Evolutionary conservation across 1,284 basidiomycete species (phyloP).

Genomic region (Chondrostereum purpureum): DNA sequence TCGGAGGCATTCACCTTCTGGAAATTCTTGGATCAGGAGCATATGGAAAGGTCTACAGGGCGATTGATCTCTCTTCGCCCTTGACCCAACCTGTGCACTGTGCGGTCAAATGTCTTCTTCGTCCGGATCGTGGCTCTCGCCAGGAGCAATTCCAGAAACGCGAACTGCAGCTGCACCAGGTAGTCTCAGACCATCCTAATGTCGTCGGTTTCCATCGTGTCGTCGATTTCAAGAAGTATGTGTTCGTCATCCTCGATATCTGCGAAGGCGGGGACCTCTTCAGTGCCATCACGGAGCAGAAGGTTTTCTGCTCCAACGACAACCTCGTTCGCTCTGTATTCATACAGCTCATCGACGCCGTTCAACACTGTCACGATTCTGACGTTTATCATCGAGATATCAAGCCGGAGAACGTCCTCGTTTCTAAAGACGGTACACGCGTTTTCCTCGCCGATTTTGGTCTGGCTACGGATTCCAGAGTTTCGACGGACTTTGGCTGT

Average conservation of each 20-base stretch:
- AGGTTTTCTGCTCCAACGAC: slow-evolving; percentile 34
- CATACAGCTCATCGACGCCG: slow-evolving; percentile 73
- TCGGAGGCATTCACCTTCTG: slow-evolving; percentile 58
- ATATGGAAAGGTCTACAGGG: slow-evolving; percentile 79
- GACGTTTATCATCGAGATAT: slow-evolving; percentile 84
- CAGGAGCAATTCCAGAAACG: slow-evolving; percentile 15
- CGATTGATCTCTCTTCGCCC: slow-evolving; percentile 40
- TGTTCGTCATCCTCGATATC: slow-evolving; percentile 39
- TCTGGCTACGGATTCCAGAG: slow-evolving; percentile 63
- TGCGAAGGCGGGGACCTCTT: slow-evolving; percentile 49
- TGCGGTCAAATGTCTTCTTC: slow-evolving; percentile 57
- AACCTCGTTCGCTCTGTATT: slow-evolving; percentile 58
- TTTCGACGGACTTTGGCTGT: slow-evolving; percentile 70
- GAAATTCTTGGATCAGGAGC: slow-evolving; percentile 70
- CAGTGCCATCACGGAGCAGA: slow-evolving; percentile 38
- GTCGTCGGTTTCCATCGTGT: slow-evolving; percentile 65
- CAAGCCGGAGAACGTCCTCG: slow-evolving; percentile 87
- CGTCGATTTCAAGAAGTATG: slow-evolving; percentile 37
- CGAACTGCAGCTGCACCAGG: slow-evolving; percentile 46
- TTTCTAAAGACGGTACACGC: slow-evolving; percentile 45
- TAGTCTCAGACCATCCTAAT: slow-evolving; percentile 54
- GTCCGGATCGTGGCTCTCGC: slow-evolving; percentile 11
- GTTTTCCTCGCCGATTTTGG: slow-evolving; percentile 82
- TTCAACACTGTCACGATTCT: slow-evolving; percentile 62
- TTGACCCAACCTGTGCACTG: slow-evolving; percentile 34